Conservation (phyloP, 2,329 filamentous ascomycete species). For the Clonostachys chloroleuca region DNA sequence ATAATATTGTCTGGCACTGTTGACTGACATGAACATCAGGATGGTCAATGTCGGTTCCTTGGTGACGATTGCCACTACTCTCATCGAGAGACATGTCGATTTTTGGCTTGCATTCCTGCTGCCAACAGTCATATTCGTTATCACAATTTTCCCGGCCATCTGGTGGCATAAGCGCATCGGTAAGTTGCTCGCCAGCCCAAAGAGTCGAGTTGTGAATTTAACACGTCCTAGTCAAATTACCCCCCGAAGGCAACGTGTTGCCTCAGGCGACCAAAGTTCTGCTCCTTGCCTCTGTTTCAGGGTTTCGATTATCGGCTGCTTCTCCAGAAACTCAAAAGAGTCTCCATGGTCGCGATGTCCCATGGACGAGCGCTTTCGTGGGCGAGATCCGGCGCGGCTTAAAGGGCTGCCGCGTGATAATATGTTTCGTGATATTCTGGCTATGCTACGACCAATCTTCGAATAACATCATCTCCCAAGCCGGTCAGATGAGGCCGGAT, state of each 20-base stretch:
- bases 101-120: constrained; percentile 58
- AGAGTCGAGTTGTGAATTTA: too few relatives aligned
- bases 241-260: constrained; percentile 1
- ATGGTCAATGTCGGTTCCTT: constrained; percentile 62
- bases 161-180: too few relatives aligned
- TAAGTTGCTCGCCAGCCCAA: too few relatives aligned
- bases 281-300: constrained; percentile 21
- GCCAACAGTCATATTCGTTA: constrained; percentile 29
- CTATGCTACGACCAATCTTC: constrained; percentile 65
- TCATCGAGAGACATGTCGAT: constrained; percentile 52
- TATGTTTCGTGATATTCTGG: constrained; percentile 62
- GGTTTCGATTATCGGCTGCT: constrained; percentile 36
- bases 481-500: constrained; percentile 49
- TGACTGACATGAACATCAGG: constrained; percentile 9
- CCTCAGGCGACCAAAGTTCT: constrained; percentile 26
- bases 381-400: constrained; percentile 44
- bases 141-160: not conserved
- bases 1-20: too few relatives aligned
- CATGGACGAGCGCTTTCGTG: constrained; percentile 59
- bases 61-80: constrained; percentile 54
- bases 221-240: not conserved
- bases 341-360: constrained; percentile 29
- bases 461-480: constrained; percentile 62
- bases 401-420: constrained; percentile 11
- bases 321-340: constrained; percentile 52